Base-by-base conservation (phyloP, 164 flowering plant species). In the Paratinospora sagittata region DNA sequence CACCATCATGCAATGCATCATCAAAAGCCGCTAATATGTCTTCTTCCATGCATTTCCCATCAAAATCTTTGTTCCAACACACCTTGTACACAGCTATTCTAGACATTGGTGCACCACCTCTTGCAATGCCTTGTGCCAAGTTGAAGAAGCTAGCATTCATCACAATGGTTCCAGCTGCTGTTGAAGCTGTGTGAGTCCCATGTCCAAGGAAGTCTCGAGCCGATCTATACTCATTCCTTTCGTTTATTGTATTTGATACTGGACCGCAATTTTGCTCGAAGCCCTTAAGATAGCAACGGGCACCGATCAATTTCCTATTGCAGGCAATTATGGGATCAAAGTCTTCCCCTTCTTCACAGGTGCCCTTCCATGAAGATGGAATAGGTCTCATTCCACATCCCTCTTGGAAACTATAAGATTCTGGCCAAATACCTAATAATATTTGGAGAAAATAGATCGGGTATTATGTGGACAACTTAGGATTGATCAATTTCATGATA, bases 121-220 rank as follows among this genome's bases (percentile, higher is more conserved):
- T 75, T 5, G 89, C 96, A 0, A 70, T 77, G 74, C 96, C 96
- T 1, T 16, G 61, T 0, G 80, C 96, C 6, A 87, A 63, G 3
- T 88, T 88, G 5, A 79, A 68, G 72, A 83, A 83, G 70, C 80
- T 72, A 11, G 81, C 89, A 37, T 78, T 73, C 14, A 34, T 67
- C 0, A 77, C 86, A 0, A 81, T 36, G 47, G 85, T 81, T 0
- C 96, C 96, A 0, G 79, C 88, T 8, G 96, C 96, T 0, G 84
- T 90, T 1, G 96, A 90, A 19, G 96, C 90, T 10, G 90, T 85
- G 76, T 90, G 96, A 3, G 96, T 90, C 0, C 96, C 96, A 43
- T 90, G 96, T 24, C 96, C 93, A 0, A 82, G 45, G 33, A 13
- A 71, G 76, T 89, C 96, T 11, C 90, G 73, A 8, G 91, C 61